Base-by-base conservation (phyloP, 345 rosid species). In the Eucalyptus regnans region DNA sequence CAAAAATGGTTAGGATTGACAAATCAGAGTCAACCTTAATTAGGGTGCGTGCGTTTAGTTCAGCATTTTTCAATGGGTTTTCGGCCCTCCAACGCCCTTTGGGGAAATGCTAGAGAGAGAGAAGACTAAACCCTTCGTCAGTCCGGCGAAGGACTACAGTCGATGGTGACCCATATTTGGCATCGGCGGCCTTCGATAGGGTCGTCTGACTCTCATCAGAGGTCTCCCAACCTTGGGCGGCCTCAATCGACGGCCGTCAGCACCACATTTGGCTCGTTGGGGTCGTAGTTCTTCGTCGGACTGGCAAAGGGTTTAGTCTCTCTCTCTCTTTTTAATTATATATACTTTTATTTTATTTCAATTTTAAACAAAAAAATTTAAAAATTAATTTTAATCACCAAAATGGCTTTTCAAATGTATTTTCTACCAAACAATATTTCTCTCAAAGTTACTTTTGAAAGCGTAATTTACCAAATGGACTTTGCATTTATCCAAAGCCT, bases 241-340 rank as follows among this genome's bases (percentile, higher is more conserved):
- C 54, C 54, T 51, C 8, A 3, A 51, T 3, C 0, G 1, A 51
- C 2, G 3, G 1, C 54, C 4, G 20, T 0, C 0, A 1, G 3
- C 20, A 51, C 8, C 0, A 51, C 0, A 51, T 51, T 16, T 51
- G 8, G 54, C 3, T 51, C 1, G 3, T 2, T 3, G 6, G 20
- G 8, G 54, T 0, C 8, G 8, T 51, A 51, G 7, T 3, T 0
- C 8, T 51, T 51, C 6, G 4, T 0, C 0, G 20, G 54, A 51
- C 54, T 0, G 0, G 2, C 7, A 51, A 5, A 50, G 54, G 54
- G 54, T 51, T 50, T 50, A 51, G 1, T 51, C 54, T 17, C 41
- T 37, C 41, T 37, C 4, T 16, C 5, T 50, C 13, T 50, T 50
- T 50, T 50, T 50, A 50, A 14, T 1, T 0, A 15, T 15, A 16